A percentile compares a stretch with the other conserved stretches of the same genome.
Conservation (phyloP, 352 stramenopile species). For the Phytophthora sp. region DNA sequence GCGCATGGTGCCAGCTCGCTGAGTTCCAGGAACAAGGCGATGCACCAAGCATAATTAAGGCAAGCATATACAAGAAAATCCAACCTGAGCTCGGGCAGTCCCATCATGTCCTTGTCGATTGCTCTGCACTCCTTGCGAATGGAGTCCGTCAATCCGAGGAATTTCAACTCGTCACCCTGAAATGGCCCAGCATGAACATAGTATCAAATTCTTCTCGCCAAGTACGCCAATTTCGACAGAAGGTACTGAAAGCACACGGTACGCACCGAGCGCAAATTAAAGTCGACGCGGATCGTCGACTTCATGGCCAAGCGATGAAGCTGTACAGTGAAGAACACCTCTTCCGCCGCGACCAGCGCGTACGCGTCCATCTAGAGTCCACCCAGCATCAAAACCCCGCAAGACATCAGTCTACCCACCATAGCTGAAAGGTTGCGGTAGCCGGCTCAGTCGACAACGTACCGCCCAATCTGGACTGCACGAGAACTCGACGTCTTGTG, state of each 20-base stretch:
- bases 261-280: conserved; percentile 69
- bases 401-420: not conserved
- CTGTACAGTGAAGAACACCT: conserved; percentile 69
- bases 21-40: conserved; percentile 16
- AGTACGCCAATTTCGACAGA: not conserved
- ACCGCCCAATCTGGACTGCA: conserved; percentile 67
- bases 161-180: conserved; percentile 71
- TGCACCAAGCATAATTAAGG: conserved; percentile 20
- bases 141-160: conserved; percentile 67
- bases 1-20: conserved; percentile 6
- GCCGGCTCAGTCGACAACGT: conserved; percentile 21
- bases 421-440: not conserved
- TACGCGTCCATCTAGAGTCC: conserved; percentile 64
- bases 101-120: conserved; percentile 68
- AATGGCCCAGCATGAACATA: conserved; percentile 12
- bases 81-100: conserved; percentile 71
- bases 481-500: conserved; percentile 57
- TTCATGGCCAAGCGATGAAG: conserved; percentile 57
- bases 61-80: conserved; percentile 18
- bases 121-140: conserved; percentile 64
- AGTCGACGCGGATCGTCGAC: conserved; percentile 67
- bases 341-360: conserved; percentile 67
- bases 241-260: not conserved
- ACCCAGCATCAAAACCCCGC: conserved; percentile 14
- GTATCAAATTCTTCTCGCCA: conserved; percentile 24